Conservation (phyloP, 768 basidiomycete species). For the Pleurotus sapidus region DNA sequence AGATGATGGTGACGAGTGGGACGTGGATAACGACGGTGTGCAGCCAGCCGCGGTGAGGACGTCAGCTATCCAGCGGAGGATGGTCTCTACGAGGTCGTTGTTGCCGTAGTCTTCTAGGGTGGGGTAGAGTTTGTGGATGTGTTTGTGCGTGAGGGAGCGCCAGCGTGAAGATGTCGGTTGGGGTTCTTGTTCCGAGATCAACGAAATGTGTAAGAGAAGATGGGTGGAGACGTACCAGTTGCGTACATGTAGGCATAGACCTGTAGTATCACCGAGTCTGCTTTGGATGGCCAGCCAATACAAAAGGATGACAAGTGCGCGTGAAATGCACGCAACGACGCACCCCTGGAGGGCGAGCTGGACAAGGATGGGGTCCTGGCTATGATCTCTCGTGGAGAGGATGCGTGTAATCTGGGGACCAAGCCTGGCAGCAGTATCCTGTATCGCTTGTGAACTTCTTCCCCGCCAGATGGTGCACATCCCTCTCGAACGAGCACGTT, state of each 20-base stretch:
- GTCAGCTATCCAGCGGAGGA: constrained; percentile 69
- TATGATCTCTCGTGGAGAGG: constrained; percentile 61
- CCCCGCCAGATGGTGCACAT: constrained; percentile 14
- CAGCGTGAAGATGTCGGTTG: constrained; percentile 78
- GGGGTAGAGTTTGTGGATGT: constrained; percentile 67
- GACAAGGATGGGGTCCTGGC: constrained; percentile 73
- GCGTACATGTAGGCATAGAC: constrained; percentile 58
- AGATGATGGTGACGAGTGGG: constrained; percentile 27
- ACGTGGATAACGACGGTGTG: constrained; percentile 33
- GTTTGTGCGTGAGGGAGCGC: constrained; percentile 69
- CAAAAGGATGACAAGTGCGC: constrained; percentile 70
- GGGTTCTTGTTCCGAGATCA: constrained; percentile 43
- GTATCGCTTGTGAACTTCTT: constrained; percentile 41
- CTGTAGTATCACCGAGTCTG: constrained; percentile 61
- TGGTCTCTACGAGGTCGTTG: constrained; percentile 72
- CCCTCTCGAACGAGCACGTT: constrained; percentile 50
- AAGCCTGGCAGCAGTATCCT: constrained; percentile 61
- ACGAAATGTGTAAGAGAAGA: background rate
- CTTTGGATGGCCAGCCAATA: constrained; percentile 69
- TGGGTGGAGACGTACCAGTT: constrained; percentile 35
- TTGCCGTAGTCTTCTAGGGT: constrained; percentile 61
- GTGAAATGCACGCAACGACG: constrained; percentile 61
- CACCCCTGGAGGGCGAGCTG: constrained; percentile 76
- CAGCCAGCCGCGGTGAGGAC: constrained; percentile 66
- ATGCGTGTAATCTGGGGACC: constrained; percentile 61